Evolutionary conservation across 2,329 filamentous ascomycete genomes (phyloP).

Genomic region (Fusarium oxysporum): DNA sequence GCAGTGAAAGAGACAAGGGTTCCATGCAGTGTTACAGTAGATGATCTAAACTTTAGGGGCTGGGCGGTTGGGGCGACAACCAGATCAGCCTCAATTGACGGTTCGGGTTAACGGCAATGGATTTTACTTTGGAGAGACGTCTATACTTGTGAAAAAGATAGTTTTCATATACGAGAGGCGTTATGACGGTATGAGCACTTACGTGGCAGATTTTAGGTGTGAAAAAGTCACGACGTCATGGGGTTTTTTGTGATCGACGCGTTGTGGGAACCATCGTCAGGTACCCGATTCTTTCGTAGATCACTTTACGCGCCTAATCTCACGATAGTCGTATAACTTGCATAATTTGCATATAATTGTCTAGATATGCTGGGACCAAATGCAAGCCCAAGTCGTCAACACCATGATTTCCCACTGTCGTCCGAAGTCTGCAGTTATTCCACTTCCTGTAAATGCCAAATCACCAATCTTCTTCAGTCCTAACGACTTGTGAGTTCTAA

Average conservation of each 20-base stretch:
- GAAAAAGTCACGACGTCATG: slow-evolving; percentile 19
- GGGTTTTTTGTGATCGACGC: not conserved
- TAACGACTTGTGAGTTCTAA: not conserved
- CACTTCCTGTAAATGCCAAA: not conserved
- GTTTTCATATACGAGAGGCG: not conserved
- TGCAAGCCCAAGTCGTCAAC: not conserved
- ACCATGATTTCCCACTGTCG: not conserved
- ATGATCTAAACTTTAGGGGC: not conserved
- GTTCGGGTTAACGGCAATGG: not conserved
- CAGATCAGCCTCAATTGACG: not conserved
- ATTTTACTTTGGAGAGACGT: not conserved
- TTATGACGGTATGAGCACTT: not conserved
- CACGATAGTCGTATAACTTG: not conserved
- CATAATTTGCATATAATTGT: not conserved
- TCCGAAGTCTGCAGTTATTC: not conserved
- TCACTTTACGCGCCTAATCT: not conserved
- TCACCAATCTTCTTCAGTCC: not conserved
- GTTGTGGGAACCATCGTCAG: not conserved
- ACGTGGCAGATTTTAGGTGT: slow-evolving; percentile 16
- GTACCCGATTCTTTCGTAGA: not conserved
- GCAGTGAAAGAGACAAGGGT: not conserved
- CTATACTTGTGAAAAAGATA: not conserved
- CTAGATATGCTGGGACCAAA: not conserved
- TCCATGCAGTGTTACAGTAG: not conserved
- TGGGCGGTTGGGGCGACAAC: slow-evolving; percentile 29